A percentile compares a stretch with the other conserved stretches of the same genome.
These are phyloP conservation scores for Diplodia mutila DNA, from an alignment of 2,329 filamentous ascomycete species.

Conservation along the genomic window DNA sequence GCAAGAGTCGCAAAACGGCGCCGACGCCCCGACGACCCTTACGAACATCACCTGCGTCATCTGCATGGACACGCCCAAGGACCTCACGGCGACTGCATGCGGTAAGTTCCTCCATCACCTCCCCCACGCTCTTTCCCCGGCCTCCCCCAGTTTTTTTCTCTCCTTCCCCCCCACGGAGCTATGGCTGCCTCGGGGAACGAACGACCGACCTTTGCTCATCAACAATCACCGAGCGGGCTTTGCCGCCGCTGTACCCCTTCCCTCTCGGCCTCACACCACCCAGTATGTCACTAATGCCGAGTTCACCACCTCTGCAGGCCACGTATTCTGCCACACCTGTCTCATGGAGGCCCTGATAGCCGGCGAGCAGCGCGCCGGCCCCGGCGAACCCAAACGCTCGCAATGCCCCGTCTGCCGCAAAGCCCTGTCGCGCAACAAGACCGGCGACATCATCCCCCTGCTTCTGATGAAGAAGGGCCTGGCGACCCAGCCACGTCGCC, in stretches of 20 bases:
- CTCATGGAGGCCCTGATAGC: constrained; percentile 63
- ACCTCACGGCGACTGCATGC: constrained; percentile 63
- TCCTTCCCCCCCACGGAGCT: background rate
- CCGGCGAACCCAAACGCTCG: constrained; percentile 46
- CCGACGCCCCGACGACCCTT: constrained; percentile 46
- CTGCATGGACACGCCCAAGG: constrained; percentile 64
- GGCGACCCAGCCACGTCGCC: constrained; percentile 18
- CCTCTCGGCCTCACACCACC: background rate
- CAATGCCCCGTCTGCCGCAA: constrained; percentile 56
- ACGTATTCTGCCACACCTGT: constrained; percentile 67
- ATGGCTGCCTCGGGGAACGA: background rate
- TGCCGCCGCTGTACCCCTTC: background rate
- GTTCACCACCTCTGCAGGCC: constrained; percentile 48
- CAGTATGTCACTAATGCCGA: background rate
- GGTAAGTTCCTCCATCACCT: constrained; percentile 50
- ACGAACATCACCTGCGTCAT: constrained; percentile 62
- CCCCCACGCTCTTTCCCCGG: background rate
- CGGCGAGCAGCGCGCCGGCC: constrained; percentile 54
- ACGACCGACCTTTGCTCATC: too few relatives aligned
- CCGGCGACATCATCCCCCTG: constrained; percentile 43
- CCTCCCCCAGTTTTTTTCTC: background rate
- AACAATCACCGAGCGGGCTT: background rate
- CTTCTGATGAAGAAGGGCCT: constrained; percentile 14
- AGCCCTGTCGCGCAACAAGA: constrained; percentile 45
- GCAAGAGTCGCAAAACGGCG: constrained; percentile 33